These are phyloP conservation scores for Symbiodinium natans DNA, from an alignment of 73 alveolate species.

Conservation along the genomic window DNA sequence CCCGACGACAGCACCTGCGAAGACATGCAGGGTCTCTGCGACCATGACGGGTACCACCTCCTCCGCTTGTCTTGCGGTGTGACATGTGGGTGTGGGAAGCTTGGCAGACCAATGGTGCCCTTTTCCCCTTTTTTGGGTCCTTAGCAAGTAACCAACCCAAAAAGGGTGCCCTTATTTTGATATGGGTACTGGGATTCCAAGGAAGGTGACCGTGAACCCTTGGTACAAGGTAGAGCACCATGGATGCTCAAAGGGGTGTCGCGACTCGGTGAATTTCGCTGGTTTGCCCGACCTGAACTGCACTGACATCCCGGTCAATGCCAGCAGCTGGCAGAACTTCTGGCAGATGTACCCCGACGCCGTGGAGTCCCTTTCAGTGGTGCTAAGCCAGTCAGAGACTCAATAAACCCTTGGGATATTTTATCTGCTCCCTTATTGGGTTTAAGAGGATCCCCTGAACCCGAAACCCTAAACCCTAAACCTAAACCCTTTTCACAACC, in stretches of 20 bases:
- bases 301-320: neutral
- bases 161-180: no score
- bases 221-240: slow-evolving; percentile 7
- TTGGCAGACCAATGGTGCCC: no score
- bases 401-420: no score
- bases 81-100: neutral
- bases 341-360: slow-evolving; percentile 11
- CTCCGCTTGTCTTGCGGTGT: slow-evolving; percentile 23
- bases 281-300: neutral
- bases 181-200: no score
- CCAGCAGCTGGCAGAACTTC: neutral
- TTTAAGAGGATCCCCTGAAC: no score
- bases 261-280: neutral
- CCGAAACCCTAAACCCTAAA: no score
- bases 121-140: no score
- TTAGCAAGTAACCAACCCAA: no score
- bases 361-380: neutral
- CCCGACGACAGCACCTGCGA: slow-evolving; percentile 29
- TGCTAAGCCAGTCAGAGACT: neutral
- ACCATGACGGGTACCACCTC: neutral
- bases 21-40: slow-evolving; percentile 21
- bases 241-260: slow-evolving; percentile 3
- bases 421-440: no score
- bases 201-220: neutral
- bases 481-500: no score